Evolutionary conservation across 345 rosid species (phyloP), one percentile per base, ranked within the genome.

Genomic region (Bruguiera parviflora): DNA sequence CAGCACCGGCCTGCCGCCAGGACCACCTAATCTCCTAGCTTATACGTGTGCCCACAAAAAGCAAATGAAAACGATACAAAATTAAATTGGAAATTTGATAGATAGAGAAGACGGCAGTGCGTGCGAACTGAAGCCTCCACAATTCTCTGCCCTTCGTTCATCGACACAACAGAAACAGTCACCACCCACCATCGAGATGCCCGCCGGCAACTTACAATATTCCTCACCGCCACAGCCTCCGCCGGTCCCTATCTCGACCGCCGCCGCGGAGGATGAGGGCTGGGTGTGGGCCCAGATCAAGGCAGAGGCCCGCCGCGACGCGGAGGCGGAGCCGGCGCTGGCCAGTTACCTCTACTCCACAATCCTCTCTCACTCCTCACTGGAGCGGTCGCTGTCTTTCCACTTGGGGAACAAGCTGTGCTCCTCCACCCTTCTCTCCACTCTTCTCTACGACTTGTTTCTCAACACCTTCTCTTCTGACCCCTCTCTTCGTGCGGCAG

Each of bases 281-380:
- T 84, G 84, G 75, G 75, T 94, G 35, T 94, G 98, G 97, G 66
- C 80, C n/a, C 89, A 91, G 79, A 94, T 94, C 52, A 87, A 91
- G 67, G 93, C 92, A 43, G 97, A 94, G 76, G 96, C 93, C 31
- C 88, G 85, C 71, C 89, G 90, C 20, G 98, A 94, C 65, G 96
- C 98, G 0, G 97, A 94, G 79, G 81, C 86, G 20, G 97, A 94
- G 83, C 97, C 98, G 29, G 98, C 98, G 43, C 72, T 94, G 39
- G 98, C 98, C 53, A 89, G 97, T 84, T 91, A 87, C 35, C 96
- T 94, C 5, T 94, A 87, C 78, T 91, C 98, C n/a, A 94, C 97
- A 69, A 88, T 94, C 71, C 89, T 94, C 11, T 88, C 96, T 18
- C 98, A 94, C 81, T 77, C 97, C 0, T 89, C 98, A 53, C 88